phyloP scores from a whole-genome alignment of 139 green algal genomes.

The Auxenochlorella pyrenoidosa region DNA sequence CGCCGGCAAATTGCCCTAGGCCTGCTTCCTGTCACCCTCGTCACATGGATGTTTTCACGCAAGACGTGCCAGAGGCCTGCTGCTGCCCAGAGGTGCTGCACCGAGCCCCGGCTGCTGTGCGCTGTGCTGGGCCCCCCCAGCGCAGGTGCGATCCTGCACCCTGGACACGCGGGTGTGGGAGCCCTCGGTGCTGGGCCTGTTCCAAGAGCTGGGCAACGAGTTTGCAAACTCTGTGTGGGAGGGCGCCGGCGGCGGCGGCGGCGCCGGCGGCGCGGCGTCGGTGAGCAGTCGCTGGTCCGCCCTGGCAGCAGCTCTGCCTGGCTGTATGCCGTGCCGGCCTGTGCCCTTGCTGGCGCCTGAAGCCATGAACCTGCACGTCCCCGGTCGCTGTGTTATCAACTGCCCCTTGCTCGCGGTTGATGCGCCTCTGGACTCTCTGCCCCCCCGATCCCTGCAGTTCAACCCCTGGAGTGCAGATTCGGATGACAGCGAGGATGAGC shows the following conservation, averaged over 20 bases:
- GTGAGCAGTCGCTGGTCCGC: neutral
- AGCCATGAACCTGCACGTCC: too few species aligned
- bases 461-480: constrained; percentile 20
- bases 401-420: too few species aligned
- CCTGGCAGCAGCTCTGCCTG: too few species aligned
- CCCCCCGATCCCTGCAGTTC: neutral
- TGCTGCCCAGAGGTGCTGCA: neutral
- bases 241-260: neutral
- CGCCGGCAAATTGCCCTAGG: too few species aligned
- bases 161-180: constrained; percentile 83
- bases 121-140: neutral
- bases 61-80: too few species aligned
- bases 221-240: constrained; percentile 60
- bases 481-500: constrained; percentile 28
- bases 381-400: too few species aligned
- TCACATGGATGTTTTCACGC: too few species aligned
- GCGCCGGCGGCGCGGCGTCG: neutral
- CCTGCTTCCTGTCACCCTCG: too few species aligned
- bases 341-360: too few species aligned
- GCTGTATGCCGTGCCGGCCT: too few species aligned
- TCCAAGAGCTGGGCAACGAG: constrained; percentile 69
- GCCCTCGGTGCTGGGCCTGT: constrained; percentile 59
- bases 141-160: constrained; percentile 68
- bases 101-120: neutral
- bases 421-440: too few species aligned